Evolutionary conservation across 1,139 yeast genomes (phyloP), one percentile per base, ranked within the genome.

Genomic region (Entelexis sorbosivorans): DNA sequence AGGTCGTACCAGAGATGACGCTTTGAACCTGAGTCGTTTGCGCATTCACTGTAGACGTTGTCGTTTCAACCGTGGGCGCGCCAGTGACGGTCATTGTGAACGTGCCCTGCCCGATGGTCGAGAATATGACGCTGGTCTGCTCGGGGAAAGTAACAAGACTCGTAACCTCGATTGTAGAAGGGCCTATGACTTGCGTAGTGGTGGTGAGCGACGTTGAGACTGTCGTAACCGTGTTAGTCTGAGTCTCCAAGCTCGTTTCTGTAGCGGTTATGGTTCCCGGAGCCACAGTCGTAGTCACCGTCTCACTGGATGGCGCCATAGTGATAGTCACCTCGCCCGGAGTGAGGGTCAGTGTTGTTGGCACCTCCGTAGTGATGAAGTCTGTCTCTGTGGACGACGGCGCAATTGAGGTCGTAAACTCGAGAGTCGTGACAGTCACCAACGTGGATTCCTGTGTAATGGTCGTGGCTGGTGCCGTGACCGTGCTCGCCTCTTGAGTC

Each of bases 81-180:
- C 47, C 56, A 3, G 52, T 51, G 5, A 44, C 13, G 5, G 49
- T 47, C 20, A 52, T 1, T 5, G 57, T 54, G 19, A 38, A 28
- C 2, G 56, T 47, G 1, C 52, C 53, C 14, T 26, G 50, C 6
- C 17, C 26, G 3, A 52, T 48, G 1, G 56, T 52, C 5, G 56
- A 44, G 26, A 39, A 50, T 2, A 48, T 29, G 22, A 52, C 50
- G 7, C 46, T 35, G 2, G 56, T 52, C 44, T 50, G 48, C 3
- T 19, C 52, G 1, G 56, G 53, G 7, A 35, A n/a, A 2, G 51
- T 43, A 8, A 38, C 10, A 5, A 19, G 10, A 29, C 39, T 49
- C 1, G 52, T 45, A 14, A 50, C 16, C 20, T 36, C 48, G 0
- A 22, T 14, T 6, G 53, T 47, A 1, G 38, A 20, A 11, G 45